phyloP scores from a whole-genome alignment of 179 eudicot genomes.

The Corrigiola litoralis region DNA sequence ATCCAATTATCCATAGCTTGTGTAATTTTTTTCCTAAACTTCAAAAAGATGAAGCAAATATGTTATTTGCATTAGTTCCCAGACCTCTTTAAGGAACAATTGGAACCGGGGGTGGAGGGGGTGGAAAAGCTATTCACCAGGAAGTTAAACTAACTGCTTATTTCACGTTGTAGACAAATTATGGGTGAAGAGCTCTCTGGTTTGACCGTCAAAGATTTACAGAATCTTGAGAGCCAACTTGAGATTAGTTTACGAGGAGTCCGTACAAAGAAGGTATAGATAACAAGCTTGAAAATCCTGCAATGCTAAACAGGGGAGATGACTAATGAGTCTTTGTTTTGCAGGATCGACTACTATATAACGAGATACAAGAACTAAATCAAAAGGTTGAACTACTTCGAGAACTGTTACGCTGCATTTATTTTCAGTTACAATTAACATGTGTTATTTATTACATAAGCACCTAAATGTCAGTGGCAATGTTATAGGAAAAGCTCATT shows the following conservation, averaged over 20 bases:
- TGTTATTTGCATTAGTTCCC: too few species aligned
- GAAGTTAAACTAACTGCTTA: not conserved
- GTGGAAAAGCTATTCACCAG: not conserved
- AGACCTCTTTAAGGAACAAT: not conserved
- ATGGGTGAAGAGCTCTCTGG: slow-evolving; percentile 55
- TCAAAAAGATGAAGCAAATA: too few species aligned
- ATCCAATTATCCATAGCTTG: too few species aligned
- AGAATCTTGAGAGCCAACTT: slow-evolving; percentile 38
- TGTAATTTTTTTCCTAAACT: too few species aligned
- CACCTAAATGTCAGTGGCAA: slow-evolving; percentile 4
- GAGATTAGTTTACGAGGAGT: slow-evolving; percentile 43
- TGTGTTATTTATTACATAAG: not conserved
- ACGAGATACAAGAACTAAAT: slow-evolving; percentile 64
- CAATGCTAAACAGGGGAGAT: not conserved
- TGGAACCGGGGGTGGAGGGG: too few species aligned
- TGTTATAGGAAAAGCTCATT: slow-evolving; percentile 57
- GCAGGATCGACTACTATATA: slow-evolving; percentile 66
- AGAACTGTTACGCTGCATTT: not conserved
- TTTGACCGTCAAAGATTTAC: slow-evolving; percentile 37
- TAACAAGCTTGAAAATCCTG: not conserved
- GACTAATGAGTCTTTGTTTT: slow-evolving; percentile 15
- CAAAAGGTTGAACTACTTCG: slow-evolving; percentile 49
- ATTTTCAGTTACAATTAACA: not conserved
- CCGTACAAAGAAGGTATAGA: slow-evolving; percentile 35
- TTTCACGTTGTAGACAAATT: slow-evolving; percentile 30